Base-by-base conservation (phyloP, 495 filamentous ascomycete species). In the Margaritispora aquatica region DNA sequence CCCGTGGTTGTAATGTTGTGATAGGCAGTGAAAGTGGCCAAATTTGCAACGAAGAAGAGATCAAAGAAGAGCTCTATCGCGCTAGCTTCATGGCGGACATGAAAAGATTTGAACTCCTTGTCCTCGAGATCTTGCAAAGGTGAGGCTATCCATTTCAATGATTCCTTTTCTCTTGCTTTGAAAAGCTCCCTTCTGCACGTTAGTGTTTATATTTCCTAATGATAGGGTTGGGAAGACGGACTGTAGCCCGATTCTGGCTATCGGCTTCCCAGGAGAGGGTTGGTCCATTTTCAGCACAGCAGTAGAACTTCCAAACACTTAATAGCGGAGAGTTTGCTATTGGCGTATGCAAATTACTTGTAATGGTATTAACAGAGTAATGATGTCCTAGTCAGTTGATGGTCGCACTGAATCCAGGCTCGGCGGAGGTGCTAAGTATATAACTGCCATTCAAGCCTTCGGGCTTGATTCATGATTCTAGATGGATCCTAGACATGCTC, bases 31-130 rank as follows among this genome's bases (percentile, higher is more conserved):
- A 87, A 87, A 11, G 82, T 84, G n/a, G 79, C 80, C 19, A 87
- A 68, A 63, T 87, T 87, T 48, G 85, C 84, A 20, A 86, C 85
- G 62, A 88, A 84, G 70, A 86, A 88, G 4, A 88, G 71, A 66
- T 88, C 85, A 63, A 80, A 86, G 70, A 88, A 88, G n/a, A 87
- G 71, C 61, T 88, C 60, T 11, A 53, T 59, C 20, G 31, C 55
- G 11, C 54, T 62, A 4, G 60, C 24, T 54, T 62, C 60, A 13
- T 56, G 48, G 26, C 71, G 55, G 3, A 55, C 53, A 19, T 55
- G 53, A 19, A 55, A 55, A 20, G 29, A 44, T 22, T 55, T 41
- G 34, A 55, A 55, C 21, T 11, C 31, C 34, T 55, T 55, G 17
- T 34, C 53, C 20, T 46, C 46, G n/a, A 55, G 24, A 34, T 46